Base-by-base conservation (phyloP, 768 basidiomycete genomes). In the Coprinopsis strossmayeri region DNA sequence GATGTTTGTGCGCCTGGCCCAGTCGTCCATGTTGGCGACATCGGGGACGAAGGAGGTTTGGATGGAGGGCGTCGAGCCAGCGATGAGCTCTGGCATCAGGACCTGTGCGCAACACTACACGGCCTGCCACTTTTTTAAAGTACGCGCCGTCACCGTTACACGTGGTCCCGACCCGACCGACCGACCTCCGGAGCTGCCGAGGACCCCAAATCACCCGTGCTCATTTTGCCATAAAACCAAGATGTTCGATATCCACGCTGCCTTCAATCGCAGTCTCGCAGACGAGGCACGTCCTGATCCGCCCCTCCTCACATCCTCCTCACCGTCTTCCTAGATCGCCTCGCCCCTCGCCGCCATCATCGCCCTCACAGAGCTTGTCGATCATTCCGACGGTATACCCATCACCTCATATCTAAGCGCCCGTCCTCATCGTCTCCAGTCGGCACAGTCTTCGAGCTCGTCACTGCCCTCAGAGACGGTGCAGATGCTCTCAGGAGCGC, bases 381-480 rank as follows among this genome's bases (percentile, higher is more conserved):
- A 87, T 54, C 72, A 79, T 51, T 92, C 91, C 23, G 74, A 82
- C 64, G 87, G 90, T 87, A 62, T 57, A 71, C 59, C n/a, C 46
- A 12, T 26, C 46, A 34, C 48, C 45, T 23, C 40, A 25, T 12
- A 26, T 46, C 48, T 38, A 46, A 17, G 51, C 32, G 37, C 51
- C 13, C 32, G 26, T 49, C 46, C 21, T 46, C 53, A 51, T 48
- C 55, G 46, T 49, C 42, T 28, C 25, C 59, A 91, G 91, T 89
- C 42, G 88, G 83, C 1, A 96, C 93, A 18, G 93, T 92, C 84
- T 90, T 86, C 57, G 95, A 99, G 64, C 82, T 98, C 24, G 84
- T 89, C 20, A 77, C 85, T 53, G 91, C 83, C 21, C 77, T 96
- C 50, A 81, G 90, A 50, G 78, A 85, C 37, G 88, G 82, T 37